Conservation (phyloP, 352 stramenopile species). For the Phytopythium oedochilum region DNA sequence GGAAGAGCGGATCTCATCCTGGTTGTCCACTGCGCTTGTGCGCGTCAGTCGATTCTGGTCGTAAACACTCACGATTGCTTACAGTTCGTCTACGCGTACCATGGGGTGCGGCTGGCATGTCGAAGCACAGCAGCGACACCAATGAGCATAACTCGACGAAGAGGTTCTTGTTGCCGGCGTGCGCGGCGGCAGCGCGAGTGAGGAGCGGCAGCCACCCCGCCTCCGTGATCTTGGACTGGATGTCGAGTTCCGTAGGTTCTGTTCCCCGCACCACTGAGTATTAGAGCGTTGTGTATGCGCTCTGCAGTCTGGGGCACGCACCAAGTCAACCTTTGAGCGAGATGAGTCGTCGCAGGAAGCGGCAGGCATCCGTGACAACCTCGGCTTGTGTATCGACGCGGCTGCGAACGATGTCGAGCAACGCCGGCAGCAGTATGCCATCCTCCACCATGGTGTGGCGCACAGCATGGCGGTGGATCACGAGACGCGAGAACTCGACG, state of each 20-base stretch:
- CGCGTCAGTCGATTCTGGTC: not conserved
- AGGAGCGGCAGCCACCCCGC: slow-evolving; percentile 32
- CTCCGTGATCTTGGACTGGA: slow-evolving; percentile 51
- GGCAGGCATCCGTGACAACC: slow-evolving; percentile 34
- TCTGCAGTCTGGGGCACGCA: too few species aligned
- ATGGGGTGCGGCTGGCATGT: slow-evolving; percentile 35
- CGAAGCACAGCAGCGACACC: slow-evolving; percentile 44
- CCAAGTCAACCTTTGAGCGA: slow-evolving; percentile 30
- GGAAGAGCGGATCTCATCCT: slow-evolving; percentile 29
- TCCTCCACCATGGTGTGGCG: slow-evolving; percentile 31
- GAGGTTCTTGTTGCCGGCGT: slow-evolving; percentile 16
- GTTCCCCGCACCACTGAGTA: too few species aligned
- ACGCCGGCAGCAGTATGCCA: slow-evolving; percentile 19
- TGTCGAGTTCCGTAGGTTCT: slow-evolving; percentile 47
- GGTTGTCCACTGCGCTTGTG: slow-evolving; percentile 38
- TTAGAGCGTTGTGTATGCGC: too few species aligned
- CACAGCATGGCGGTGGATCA: slow-evolving; percentile 23
- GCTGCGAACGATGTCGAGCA: slow-evolving; percentile 18
- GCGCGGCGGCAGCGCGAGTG: slow-evolving; percentile 16
- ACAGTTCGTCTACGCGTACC: slow-evolving; percentile 11
- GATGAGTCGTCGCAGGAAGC: slow-evolving; percentile 43
- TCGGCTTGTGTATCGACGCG: slow-evolving; percentile 29
- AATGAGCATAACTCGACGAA: slow-evolving; percentile 37
- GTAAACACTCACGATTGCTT: not conserved
- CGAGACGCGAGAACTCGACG: slow-evolving; percentile 41